Conservation (phyloP, 768 basidiomycete genomes). For the Harrya chromipes region DNA sequence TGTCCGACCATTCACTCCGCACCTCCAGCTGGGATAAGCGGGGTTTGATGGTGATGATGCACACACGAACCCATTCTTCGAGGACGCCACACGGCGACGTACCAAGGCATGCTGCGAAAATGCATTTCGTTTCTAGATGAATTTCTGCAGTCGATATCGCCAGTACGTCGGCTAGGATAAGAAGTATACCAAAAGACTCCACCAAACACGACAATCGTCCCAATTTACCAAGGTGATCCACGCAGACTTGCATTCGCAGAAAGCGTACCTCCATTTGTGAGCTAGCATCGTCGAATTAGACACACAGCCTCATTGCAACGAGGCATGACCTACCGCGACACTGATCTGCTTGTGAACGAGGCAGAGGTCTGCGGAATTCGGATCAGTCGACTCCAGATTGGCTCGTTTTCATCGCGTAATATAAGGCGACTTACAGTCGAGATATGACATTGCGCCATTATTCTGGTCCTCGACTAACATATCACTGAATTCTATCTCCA, state of each 20-base stretch:
- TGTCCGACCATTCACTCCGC: background rate
- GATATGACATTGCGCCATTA: slow-evolving; percentile 90
- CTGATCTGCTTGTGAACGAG: slow-evolving; percentile 34
- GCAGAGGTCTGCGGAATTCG: slow-evolving; percentile 25
- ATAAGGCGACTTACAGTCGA: slow-evolving; percentile 64
- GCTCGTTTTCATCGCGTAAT: background rate
- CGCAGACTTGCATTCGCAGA: slow-evolving; percentile 24
- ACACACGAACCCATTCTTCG: background rate
- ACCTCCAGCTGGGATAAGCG: background rate
- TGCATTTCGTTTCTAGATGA: slow-evolving; percentile 2
- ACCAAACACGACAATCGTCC: background rate
- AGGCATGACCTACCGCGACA: slow-evolving; percentile 21
- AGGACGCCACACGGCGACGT: background rate
- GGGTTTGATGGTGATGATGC: background rate
- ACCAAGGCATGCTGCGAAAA: background rate
- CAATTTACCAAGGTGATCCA: slow-evolving; percentile 32
- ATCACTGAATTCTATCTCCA: slow-evolving; percentile 95
- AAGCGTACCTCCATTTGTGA: slow-evolving; percentile 31
- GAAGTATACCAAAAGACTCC: too few relatives aligned
- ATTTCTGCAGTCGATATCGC: slow-evolving; percentile 3
- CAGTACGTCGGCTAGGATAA: slow-evolving; percentile 9
- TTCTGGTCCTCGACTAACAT: slow-evolving; percentile 97
- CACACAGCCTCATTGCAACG: background rate
- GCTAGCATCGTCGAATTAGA: slow-evolving; percentile 16
- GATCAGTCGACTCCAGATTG: background rate